Conservation (phyloP, 257 asterid genomes). For the Solanum ahanhuiri region DNA sequence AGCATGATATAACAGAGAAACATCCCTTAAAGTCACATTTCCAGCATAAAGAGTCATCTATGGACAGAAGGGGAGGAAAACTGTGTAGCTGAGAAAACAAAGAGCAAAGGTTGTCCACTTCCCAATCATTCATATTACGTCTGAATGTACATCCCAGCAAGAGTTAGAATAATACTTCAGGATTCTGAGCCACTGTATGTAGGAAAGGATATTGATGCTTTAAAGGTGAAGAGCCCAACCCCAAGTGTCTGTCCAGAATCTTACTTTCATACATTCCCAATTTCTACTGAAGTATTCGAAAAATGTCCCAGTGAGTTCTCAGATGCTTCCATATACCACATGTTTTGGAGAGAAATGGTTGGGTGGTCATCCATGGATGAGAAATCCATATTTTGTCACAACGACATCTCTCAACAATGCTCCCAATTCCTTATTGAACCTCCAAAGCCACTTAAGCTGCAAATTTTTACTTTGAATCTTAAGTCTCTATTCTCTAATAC, state of each 20-base stretch:
- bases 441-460: background rate
- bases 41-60: background rate
- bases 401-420: background rate
- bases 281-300: background rate
- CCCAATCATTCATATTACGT: background rate
- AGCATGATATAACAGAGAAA: too few species aligned
- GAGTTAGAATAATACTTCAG: background rate
- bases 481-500: background rate
- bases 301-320: background rate
- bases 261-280: background rate
- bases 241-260: background rate
- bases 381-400: background rate
- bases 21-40: background rate
- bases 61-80: background rate
- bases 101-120: background rate
- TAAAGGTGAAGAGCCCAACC: background rate
- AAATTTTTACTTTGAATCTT: background rate
- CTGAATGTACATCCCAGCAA: background rate
- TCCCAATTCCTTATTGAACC: background rate
- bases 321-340: background rate
- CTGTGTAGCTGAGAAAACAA: background rate
- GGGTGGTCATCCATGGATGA: background rate
- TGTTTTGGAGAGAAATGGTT: background rate
- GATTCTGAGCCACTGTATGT: background rate
- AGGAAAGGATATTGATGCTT: background rate